These are phyloP conservation scores for Alectoria sarmentosa DNA, from an alignment of 495 filamentous ascomycete genomes.

Conservation along the genomic window DNA sequence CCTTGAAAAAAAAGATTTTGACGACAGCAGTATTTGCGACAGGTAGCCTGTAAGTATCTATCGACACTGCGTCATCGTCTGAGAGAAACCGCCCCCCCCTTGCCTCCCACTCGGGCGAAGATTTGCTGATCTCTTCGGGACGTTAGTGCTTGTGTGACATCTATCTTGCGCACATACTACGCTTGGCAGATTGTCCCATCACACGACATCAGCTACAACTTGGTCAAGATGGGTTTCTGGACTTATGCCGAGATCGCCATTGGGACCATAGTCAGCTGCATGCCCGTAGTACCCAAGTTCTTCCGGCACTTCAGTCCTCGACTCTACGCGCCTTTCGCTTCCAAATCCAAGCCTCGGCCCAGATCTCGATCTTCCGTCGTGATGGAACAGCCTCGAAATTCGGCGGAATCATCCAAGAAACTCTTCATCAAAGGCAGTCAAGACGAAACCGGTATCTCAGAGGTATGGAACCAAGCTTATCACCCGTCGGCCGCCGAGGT, in stretches of 20 bases:
- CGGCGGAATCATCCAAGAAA: background rate
- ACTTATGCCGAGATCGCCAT: slow-evolving; percentile 15
- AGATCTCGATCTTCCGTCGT: background rate
- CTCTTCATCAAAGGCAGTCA: background rate
- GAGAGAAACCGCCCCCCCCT: background rate
- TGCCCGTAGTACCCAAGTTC: slow-evolving; percentile 22
- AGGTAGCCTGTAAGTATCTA: slow-evolving; percentile 19
- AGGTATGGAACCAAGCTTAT: background rate
- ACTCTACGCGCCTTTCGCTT: background rate
- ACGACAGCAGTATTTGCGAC: slow-evolving; percentile 19
- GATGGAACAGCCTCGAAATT: too few species aligned
- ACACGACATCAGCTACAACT: slow-evolving; percentile 19
- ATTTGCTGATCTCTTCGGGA: background rate
- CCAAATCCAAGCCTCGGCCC: background rate
- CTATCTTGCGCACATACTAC: slow-evolving; percentile 19
- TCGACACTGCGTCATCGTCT: background rate
- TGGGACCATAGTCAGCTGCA: slow-evolving; percentile 18
- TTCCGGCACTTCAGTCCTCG: slow-evolving; percentile 14
- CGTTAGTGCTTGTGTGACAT: slow-evolving; percentile 20
- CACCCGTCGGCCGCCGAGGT: background rate
- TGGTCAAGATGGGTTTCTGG: slow-evolving; percentile 16
- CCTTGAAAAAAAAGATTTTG: slow-evolving; percentile 3
- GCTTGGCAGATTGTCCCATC: slow-evolving; percentile 5
- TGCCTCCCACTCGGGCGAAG: background rate
- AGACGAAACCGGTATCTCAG: background rate